Evolutionary conservation across 768 basidiomycete species (phyloP), one percentile per base, ranked within the genome.

Genomic region (Leccinum subtestaceum): DNA sequence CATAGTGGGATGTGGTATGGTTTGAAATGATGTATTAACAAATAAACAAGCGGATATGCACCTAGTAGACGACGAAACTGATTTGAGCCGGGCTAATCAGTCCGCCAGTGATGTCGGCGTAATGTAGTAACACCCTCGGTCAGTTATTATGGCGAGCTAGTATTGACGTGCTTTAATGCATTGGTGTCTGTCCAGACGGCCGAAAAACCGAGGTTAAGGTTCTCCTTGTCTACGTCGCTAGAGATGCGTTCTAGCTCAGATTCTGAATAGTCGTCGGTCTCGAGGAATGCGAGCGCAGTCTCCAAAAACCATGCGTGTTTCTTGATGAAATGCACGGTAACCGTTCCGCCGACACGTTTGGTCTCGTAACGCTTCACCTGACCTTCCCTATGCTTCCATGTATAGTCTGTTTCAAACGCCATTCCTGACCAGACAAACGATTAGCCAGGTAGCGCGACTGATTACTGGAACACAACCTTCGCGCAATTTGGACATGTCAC

Each of bases 321-420:
- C 85, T 98, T 99, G 80, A 99, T 89, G 71, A 93, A 98, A 76
- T 99, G 96, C 53, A 99, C 94, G 21, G 94, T 91, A 49, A 95
- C 82, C 2, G 96, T 99, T 5, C 96, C 97, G 4, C 96, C 96
- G 9, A 93, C 84, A 21, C 89, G 86, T 59, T 81, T 76, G 48
- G 79, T 80, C 63, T 85, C 80, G 67, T 91, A 91, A 49, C 84
- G 84, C 52, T 72, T 82, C 63, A 75, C 68, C 45, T 86, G 79
- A 51, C 90, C 89, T 78, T 93, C 90, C 36, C 91, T 84, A 61
- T 83, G 79, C 23, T 72, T 75, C 91, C 89, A 93, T 15, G 87
- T 87, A 63, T 85, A 80, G 38, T 82, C 80, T 0, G 83, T 80
- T 38, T 84, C 83, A 71, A 82, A 79, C 11, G 81, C 78, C 62